These are phyloP conservation scores for Phalaenopsis aphrodite DNA, from an alignment of 106 monocot species.

Conservation along the genomic window DNA sequence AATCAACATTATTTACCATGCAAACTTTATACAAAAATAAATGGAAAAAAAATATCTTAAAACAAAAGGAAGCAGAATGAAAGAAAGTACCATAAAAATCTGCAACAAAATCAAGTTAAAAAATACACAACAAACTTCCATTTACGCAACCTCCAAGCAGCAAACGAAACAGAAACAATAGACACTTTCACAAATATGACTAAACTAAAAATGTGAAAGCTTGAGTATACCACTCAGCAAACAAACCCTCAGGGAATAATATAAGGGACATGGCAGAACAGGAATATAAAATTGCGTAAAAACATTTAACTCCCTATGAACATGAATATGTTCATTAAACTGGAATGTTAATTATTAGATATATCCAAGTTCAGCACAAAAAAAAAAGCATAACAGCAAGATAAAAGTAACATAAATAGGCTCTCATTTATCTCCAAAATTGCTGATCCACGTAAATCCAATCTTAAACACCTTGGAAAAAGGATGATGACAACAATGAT, in stretches of 20 bases:
- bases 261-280: background rate
- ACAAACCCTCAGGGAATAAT: background rate
- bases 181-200: background rate
- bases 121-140: background rate
- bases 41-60: background rate
- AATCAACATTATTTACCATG: background rate
- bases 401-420: background rate
- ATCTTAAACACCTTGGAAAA: background rate
- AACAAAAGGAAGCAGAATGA: background rate
- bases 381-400: background rate
- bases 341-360: background rate
- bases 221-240: background rate
- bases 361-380: background rate
- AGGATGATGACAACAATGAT: no score
- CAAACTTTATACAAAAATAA: background rate
- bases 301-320: background rate
- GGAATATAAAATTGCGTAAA: background rate
- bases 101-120: background rate
- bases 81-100: background rate
- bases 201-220: background rate
- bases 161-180: background rate
- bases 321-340: slow-evolving; percentile 3
- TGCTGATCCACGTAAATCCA: background rate
- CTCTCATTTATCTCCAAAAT: background rate
- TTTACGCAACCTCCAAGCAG: background rate